Evolutionary conservation across 768 basidiomycete species (phyloP), one percentile per base, ranked within the genome.

Genomic region (Pisolithus orientalis): DNA sequence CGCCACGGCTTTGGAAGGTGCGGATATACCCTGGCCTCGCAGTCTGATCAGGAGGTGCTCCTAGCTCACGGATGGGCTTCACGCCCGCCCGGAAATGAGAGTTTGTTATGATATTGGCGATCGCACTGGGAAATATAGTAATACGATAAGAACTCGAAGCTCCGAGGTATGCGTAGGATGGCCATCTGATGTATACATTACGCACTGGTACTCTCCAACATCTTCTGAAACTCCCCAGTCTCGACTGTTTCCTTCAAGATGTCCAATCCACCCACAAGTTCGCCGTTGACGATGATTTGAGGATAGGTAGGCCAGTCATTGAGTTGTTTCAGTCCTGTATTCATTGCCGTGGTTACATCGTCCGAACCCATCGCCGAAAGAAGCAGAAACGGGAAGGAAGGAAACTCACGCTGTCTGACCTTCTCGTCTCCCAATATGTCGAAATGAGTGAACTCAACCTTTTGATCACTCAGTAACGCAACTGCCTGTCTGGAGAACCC

Each of bases 241-340:
- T 85, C 80, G 13, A 79, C 80, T 88, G 94, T 88, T 72, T 97
- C 95, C 66, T 83, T 80, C 24, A 94, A 80, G 48, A 98, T 85
- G 65, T 99, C 95, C 48, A 98, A 70, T 4, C 95, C 95, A n/a
- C 95, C 95, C 14, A 96, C 84, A 16, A 99, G 77, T 66, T 97
- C 92, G 5, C 96, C 94, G 3, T 90, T 82, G 47, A 93, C 75
- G 57, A 94, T 87, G 21, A 95, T 74, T 64, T 92, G 90, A 3
- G 90, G 89, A 72, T 80, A 91, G 4, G 89, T 95, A 0, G 92
- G 92, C 92, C 92, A 94, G 54, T 93, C 79, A 62, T 94, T 94
- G 54, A 91, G 63, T 55, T 75, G 79, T 70, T 85, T 85, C 49
- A 85, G 77, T 63, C 80, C 92, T 82, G 56, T 31, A 44, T 16